Conservation (phyloP, 208 protist genomes). For the Acanthamoeba healyi region DNA sequence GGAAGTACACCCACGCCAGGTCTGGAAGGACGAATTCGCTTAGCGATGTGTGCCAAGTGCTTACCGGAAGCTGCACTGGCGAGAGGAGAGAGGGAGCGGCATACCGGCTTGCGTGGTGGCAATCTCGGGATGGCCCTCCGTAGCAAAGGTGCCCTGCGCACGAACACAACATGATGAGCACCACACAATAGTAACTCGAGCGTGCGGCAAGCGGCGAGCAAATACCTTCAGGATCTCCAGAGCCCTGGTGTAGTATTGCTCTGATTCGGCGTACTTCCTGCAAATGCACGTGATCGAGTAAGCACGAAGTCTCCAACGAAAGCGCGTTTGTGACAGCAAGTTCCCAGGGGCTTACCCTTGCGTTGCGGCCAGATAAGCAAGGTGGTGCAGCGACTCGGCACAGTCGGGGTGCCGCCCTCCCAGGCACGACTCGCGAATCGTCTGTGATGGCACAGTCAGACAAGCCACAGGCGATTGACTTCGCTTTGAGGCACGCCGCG, state of each 20-base stretch:
- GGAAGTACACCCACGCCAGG: conserved; percentile 73
- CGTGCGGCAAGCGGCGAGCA: background rate
- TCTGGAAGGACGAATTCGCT: background rate
- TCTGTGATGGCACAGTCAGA: too few species aligned
- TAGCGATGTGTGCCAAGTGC: background rate
- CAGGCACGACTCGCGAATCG: conserved; percentile 52
- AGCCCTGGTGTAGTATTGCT: conserved; percentile 64
- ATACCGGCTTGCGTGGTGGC: conserved; percentile 62
- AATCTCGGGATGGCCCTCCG: conserved; percentile 69
- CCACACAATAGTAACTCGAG: background rate
- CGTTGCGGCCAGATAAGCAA: conserved; percentile 67
- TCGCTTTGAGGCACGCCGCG: too few species aligned
- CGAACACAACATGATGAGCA: background rate
- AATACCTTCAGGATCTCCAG: conserved; percentile 56
- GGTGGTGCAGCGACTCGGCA: conserved; percentile 67
- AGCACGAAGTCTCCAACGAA: background rate
- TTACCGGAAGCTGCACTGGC: too few species aligned
- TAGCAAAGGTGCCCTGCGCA: conserved; percentile 34
- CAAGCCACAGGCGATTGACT: too few species aligned
- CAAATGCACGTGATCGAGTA: background rate
- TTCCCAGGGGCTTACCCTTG: conserved; percentile 26
- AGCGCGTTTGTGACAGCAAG: background rate
- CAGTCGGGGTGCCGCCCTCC: conserved; percentile 69
- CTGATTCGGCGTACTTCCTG: conserved; percentile 71
- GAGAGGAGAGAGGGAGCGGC: too few species aligned